Evolutionary conservation across 768 basidiomycete species (phyloP).

Genomic region (Tylopilus balloui): DNA sequence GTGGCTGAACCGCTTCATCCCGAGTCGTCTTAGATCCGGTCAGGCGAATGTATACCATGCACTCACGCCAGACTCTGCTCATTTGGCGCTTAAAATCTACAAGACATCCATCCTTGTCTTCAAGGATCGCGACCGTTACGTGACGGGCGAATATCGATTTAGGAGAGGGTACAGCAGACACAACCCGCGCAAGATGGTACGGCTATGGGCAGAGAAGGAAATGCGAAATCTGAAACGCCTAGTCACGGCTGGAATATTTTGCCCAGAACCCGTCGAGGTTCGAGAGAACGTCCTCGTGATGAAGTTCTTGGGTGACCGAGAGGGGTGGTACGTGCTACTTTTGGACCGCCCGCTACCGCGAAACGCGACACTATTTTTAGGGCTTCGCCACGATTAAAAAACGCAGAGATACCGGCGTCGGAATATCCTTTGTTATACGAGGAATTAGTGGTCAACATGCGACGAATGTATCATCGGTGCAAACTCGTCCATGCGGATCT

Average conservation of each 20-base stretch:
- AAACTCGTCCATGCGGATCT: constrained; percentile 96
- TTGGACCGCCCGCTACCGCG: neutral
- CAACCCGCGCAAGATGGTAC: constrained; percentile 98
- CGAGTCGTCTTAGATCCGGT: constrained; percentile 3
- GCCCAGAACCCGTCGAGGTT: constrained; percentile 88
- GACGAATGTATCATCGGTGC: constrained; percentile 86
- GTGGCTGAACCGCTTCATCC: constrained; percentile 9
- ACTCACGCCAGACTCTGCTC: constrained; percentile 44
- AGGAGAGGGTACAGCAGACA: constrained; percentile 80
- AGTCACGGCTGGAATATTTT: constrained; percentile 74
- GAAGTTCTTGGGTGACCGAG: constrained; percentile 79
- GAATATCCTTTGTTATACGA: constrained; percentile 61
- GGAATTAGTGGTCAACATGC: constrained; percentile 74
- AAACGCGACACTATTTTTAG: constrained; percentile 36
- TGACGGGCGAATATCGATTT: constrained; percentile 95
- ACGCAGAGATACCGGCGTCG: constrained; percentile 58
- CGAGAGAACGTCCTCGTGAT: constrained; percentile 96
- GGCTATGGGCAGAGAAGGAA: constrained; percentile 99
- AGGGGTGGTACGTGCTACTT: constrained; percentile 64
- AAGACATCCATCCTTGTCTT: constrained; percentile 97
- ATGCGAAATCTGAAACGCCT: constrained; percentile 92
- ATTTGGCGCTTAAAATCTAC: constrained; percentile 95
- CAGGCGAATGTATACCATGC: constrained; percentile 99
- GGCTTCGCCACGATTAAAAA: constrained; percentile 92
- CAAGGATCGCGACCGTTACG: constrained; percentile 96